Percentiles rank a stretch among this genome's conserved stretches.
These are phyloP conservation scores for Dendrothele bispora DNA, from an alignment of 768 basidiomycete species.

Conservation along the genomic window DNA sequence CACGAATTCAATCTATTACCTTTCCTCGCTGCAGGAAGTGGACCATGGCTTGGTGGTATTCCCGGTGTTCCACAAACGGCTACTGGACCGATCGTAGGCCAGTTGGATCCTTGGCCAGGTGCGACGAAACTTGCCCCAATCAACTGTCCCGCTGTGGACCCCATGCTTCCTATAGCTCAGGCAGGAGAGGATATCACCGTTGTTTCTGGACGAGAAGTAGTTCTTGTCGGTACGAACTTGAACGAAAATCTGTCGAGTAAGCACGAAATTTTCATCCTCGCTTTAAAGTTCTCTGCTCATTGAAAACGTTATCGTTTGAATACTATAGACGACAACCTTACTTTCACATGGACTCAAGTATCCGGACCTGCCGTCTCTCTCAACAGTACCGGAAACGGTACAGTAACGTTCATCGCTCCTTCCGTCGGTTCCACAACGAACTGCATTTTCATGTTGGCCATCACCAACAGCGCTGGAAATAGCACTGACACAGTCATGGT, in stretches of 20 bases:
- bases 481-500: constrained; percentile 11
- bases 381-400: constrained; percentile 1
- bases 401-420: constrained; percentile 11
- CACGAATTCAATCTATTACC: constrained; percentile 19
- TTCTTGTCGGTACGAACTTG: constrained; percentile 9
- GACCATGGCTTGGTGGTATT: constrained; percentile 16
- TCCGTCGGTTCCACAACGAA: constrained; percentile 5
- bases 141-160: constrained; percentile 9
- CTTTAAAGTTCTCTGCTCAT: not conserved
- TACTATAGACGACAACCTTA: constrained; percentile 3
- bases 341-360: constrained; percentile 12
- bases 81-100: constrained; percentile 17
- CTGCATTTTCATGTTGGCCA: constrained; percentile 6
- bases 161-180: constrained; percentile 6
- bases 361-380: constrained; percentile 7
- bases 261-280: not conserved
- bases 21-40: constrained; percentile 14
- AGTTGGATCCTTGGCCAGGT: constrained; percentile 20
- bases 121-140: not conserved
- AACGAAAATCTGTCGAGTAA: constrained; percentile 4
- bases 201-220: constrained; percentile 8
- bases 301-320: not conserved
- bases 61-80: constrained; percentile 3
- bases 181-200: constrained; percentile 11
- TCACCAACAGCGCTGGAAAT: not conserved